These are phyloP conservation scores for Suillus placidus DNA, from an alignment of 768 basidiomycete species.

Conservation along the genomic window DNA sequence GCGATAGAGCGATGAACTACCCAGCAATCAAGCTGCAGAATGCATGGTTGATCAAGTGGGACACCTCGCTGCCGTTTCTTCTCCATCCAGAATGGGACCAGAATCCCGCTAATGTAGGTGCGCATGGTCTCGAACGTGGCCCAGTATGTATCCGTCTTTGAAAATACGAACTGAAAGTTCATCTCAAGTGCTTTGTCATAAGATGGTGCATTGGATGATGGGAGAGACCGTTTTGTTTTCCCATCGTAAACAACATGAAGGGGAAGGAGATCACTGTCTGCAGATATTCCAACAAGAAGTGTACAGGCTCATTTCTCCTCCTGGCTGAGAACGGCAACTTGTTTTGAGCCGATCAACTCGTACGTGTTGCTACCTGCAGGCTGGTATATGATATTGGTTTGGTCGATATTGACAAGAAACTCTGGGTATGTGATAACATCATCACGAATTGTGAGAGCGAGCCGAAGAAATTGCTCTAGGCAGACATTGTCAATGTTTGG, in stretches of 20 bases:
- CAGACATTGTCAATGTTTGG: not conserved
- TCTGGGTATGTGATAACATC: not conserved
- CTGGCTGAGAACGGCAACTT: conserved; percentile 35
- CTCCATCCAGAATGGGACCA: too few relatives aligned
- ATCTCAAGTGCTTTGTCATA: too few relatives aligned
- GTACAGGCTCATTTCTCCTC: conserved; percentile 47
- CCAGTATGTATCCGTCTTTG: too few relatives aligned
- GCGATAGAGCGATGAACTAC: conserved; percentile 2
- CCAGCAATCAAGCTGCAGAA: conserved; percentile 10
- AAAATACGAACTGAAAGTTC: too few relatives aligned
- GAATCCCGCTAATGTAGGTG: too few relatives aligned
- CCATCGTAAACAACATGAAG: not conserved
- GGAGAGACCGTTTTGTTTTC: too few relatives aligned
- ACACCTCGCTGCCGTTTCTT: not conserved
- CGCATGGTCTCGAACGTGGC: too few relatives aligned
- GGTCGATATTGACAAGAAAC: conserved; percentile 39
- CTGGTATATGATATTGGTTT: conserved; percentile 36
- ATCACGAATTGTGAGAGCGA: not conserved
- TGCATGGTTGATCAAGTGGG: conserved; percentile 1
- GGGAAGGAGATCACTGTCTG: conserved; percentile 31
- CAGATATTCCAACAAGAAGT: conserved; percentile 32
- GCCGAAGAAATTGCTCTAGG: not conserved
- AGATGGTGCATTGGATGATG: too few relatives aligned
- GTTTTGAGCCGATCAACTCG: conserved; percentile 28
- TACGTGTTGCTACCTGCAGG: conserved; percentile 16